These are phyloP conservation scores for Stephanodiscus minutulus DNA, from an alignment of 108 stramenopile species.

Conservation along the genomic window DNA sequence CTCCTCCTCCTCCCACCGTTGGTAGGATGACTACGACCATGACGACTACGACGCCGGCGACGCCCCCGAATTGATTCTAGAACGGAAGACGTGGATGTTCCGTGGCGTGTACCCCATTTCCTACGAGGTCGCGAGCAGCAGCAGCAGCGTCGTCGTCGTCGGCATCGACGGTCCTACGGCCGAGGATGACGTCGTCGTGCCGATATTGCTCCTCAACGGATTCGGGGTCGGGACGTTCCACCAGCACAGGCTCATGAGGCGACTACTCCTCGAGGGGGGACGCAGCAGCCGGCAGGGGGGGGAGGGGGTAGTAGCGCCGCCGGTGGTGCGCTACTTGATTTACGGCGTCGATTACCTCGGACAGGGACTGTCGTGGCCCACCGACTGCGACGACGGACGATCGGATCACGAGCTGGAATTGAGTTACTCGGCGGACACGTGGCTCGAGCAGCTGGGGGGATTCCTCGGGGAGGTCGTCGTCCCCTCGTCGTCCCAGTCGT, in stretches of 20 bases:
- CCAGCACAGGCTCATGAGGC: conserved; percentile 78
- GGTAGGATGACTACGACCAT: not conserved
- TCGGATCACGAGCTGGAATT: conserved; percentile 60
- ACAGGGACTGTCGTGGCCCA: conserved; percentile 84
- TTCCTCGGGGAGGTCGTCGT: conserved; percentile 67
- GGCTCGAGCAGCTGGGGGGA: conserved; percentile 68
- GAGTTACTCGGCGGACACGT: conserved; percentile 70
- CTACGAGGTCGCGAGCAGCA: conserved; percentile 33
- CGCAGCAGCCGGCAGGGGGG: too few relatives aligned
- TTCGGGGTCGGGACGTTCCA: conserved; percentile 91
- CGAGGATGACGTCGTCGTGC: not conserved
- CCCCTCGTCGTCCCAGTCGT: conserved; percentile 13
- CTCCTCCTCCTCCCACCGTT: too few relatives aligned
- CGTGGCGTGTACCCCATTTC: conserved; percentile 34
- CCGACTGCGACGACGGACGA: conserved; percentile 67
- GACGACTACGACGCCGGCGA: not conserved
- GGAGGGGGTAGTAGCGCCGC: too few relatives aligned
- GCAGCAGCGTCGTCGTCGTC: not conserved
- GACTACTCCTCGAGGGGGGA: conserved; percentile 19
- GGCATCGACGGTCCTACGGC: not conserved
- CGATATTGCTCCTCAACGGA: conserved; percentile 35
- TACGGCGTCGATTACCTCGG: conserved; percentile 88
- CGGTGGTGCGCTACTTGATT: conserved; percentile 22
- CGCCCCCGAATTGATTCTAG: not conserved
- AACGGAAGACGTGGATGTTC: conserved; percentile 41